Percentiles rank a stretch among this genome's conserved stretches.
Conservation (phyloP, 345 rosid species). For the Populus alba region DNA sequence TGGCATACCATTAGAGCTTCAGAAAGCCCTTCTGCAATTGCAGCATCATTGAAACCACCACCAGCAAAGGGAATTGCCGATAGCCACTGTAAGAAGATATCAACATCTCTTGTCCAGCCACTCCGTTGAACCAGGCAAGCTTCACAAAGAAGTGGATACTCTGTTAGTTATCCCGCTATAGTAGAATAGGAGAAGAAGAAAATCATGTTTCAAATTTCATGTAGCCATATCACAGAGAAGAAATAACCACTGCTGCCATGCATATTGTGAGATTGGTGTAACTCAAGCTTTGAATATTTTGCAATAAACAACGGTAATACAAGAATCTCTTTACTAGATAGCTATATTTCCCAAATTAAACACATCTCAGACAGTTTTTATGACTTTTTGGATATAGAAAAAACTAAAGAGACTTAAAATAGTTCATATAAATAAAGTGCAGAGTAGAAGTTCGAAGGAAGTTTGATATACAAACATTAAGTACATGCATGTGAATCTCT, state of each 20-base stretch:
- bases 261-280: background rate
- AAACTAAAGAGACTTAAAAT: background rate
- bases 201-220: background rate
- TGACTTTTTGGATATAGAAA: background rate
- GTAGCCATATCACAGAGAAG: background rate
- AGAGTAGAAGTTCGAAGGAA: background rate
- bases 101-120: conserved; percentile 94
- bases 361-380: background rate
- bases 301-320: background rate
- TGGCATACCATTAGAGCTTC: conserved; percentile 81
- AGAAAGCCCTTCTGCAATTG: conserved; percentile 96
- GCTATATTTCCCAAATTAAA: background rate
- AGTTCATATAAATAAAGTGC: background rate
- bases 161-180: background rate
- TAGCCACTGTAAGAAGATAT: conserved; percentile 76
- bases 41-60: conserved; percentile 92
- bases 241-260: background rate
- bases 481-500: background rate
- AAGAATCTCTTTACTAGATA: background rate
- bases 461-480: background rate
- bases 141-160: conserved; percentile 21
- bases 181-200: background rate
- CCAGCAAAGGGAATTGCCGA: conserved; percentile 72
- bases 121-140: conserved; percentile 89
- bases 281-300: background rate